Percentiles rank a stretch among this genome's conserved stretches.
Evolutionary conservation across 2,329 filamentous ascomycete species (phyloP).

Genomic region (Exserohilum rostratum): DNA sequence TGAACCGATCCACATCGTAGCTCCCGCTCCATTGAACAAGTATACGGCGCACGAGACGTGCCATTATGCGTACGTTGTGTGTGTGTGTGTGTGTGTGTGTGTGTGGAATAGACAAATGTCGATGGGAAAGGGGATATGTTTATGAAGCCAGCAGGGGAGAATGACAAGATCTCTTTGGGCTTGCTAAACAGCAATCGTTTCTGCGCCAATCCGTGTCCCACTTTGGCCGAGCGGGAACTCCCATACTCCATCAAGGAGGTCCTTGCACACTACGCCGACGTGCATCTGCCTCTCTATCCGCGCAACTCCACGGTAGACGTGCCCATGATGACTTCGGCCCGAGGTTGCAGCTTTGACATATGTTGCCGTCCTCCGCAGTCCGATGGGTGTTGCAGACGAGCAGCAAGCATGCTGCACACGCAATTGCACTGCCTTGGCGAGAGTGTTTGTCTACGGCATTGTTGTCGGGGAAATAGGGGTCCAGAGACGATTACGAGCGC

Average conservation of each 20-base stretch:
- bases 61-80: neutral
- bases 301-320: neutral
- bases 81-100: too few relatives aligned
- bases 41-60: neutral
- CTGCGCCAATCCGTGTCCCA: neutral
- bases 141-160: neutral
- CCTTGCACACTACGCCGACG: neutral
- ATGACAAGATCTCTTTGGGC: neutral
- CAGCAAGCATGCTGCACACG: neutral
- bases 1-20: conserved; percentile 3
- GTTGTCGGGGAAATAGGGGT: too few relatives aligned
- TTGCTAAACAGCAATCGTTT: neutral
- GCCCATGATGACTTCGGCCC: neutral
- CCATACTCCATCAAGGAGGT: neutral
- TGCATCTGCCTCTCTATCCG: neutral
- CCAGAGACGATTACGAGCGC: neutral
- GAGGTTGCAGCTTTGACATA: neutral
- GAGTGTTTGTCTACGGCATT: too few relatives aligned
- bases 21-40: neutral
- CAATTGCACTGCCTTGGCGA: neutral
- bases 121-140: neutral
- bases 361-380: neutral
- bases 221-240: neutral
- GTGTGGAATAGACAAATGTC: neutral
- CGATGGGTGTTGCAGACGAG: neutral